These are phyloP conservation scores for Physaria fendleri DNA, from an alignment of 345 rosid species.

Conservation along the genomic window DNA sequence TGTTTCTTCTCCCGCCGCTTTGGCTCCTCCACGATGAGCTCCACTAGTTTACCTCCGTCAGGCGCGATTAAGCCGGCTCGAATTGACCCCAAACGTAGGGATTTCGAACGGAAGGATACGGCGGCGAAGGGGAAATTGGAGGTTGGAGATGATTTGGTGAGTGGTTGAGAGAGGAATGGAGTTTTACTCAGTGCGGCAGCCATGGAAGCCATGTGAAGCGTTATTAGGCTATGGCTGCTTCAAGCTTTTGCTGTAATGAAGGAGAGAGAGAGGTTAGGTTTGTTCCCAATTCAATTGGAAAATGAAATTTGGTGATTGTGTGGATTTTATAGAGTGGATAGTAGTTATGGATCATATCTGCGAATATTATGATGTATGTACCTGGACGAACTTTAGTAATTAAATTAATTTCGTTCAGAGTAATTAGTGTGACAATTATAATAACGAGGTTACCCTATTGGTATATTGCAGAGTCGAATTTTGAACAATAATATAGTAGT, in stretches of 20 bases:
- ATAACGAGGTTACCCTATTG: constrained; percentile 15
- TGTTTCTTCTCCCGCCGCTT: constrained; percentile 42
- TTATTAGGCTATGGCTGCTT: background rate
- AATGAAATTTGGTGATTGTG: background rate
- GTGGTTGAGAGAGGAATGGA: constrained; percentile 34
- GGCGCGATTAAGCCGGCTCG: constrained; percentile 69
- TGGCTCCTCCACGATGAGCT: constrained; percentile 58
- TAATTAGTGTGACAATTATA: background rate
- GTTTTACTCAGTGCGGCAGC: constrained; percentile 36
- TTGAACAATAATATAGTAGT: background rate
- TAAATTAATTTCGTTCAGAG: background rate
- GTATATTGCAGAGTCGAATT: background rate
- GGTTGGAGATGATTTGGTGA: constrained; percentile 32
- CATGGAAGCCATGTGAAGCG: constrained; percentile 55
- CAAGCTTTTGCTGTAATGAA: background rate
- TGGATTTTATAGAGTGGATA: constrained; percentile 6
- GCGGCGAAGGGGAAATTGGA: constrained; percentile 40
- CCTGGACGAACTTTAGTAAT: background rate
- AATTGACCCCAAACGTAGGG: background rate
- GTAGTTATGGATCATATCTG: background rate
- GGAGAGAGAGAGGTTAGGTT: constrained; percentile 1
- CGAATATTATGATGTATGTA: constrained; percentile 8
- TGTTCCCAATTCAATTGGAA: constrained; percentile 12
- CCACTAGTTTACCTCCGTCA: constrained; percentile 80
- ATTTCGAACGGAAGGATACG: constrained; percentile 28